phyloP scores from a whole-genome alignment of 2,329 filamentous ascomycete genomes.

The Aspergillus viridinutans region DNA sequence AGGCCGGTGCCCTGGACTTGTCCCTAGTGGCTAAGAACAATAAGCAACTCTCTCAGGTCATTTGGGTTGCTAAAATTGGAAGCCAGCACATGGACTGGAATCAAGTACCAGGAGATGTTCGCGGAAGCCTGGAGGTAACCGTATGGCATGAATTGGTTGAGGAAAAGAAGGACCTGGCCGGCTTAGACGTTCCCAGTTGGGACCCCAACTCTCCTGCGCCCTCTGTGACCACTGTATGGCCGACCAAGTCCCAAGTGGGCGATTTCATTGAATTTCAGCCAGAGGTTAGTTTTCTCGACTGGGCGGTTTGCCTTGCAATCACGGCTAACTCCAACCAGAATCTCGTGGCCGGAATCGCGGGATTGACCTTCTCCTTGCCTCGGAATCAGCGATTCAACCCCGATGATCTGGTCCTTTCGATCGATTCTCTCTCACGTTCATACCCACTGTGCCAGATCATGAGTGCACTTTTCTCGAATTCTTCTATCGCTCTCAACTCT shows the following conservation, averaged over 20 bases:
- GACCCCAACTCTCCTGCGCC: slow-evolving; percentile 50
- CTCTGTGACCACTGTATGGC: slow-evolving; percentile 42
- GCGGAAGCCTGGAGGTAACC: slow-evolving; percentile 70
- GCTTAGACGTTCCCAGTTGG: slow-evolving; percentile 60
- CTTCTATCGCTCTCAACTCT: slow-evolving; percentile 82
- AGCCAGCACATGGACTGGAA: slow-evolving; percentile 95
- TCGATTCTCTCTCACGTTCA: slow-evolving; percentile 72
- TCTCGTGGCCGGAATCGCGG: slow-evolving; percentile 79
- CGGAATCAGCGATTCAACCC: slow-evolving; percentile 67
- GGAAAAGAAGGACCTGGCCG: slow-evolving; percentile 58
- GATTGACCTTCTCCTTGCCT: slow-evolving; percentile 72
- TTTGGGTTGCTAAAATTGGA: slow-evolving; percentile 91
- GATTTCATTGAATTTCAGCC: slow-evolving; percentile 81
- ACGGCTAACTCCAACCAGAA: slow-evolving; percentile 49
- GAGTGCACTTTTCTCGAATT: slow-evolving; percentile 76
- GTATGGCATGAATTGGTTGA: slow-evolving; percentile 90
- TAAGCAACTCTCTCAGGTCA: slow-evolving; percentile 67
- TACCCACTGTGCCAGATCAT: slow-evolving; percentile 78
- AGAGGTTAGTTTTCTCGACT: slow-evolving; percentile 38
- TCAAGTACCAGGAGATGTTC: slow-evolving; percentile 73
- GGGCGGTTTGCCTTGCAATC: neutral
- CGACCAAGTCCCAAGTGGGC: slow-evolving; percentile 44
- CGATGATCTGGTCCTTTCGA: slow-evolving; percentile 78
- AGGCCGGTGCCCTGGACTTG: slow-evolving; percentile 81
- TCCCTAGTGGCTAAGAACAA: slow-evolving; percentile 66